phyloP scores from a whole-genome alignment of 2,329 filamentous ascomycete species.

The Lasiodiplodia citricola region DNA sequence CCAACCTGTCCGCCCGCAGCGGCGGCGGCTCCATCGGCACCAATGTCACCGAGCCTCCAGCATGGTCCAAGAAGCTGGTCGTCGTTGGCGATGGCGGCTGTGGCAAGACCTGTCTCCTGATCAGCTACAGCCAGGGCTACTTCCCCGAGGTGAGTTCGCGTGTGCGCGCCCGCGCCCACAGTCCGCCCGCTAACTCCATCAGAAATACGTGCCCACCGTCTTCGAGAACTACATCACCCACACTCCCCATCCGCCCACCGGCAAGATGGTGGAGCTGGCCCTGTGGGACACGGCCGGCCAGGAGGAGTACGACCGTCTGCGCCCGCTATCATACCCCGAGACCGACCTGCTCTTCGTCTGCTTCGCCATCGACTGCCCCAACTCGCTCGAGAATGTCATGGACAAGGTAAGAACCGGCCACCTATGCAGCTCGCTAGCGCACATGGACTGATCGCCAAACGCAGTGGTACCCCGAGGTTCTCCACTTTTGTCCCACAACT shows the following conservation, averaged over 20 bases:
- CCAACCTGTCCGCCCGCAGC: constrained; percentile 66
- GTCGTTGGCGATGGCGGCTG: constrained; percentile 98
- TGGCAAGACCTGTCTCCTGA: constrained; percentile 97
- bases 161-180: neutral
- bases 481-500: constrained; percentile 98
- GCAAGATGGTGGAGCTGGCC: constrained; percentile 94
- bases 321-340: constrained; percentile 95
- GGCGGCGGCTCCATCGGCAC: constrained; percentile 66
- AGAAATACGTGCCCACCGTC: constrained; percentile 99
- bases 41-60: constrained; percentile 84
- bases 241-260: constrained; percentile 82
- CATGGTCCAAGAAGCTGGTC: constrained; percentile 99
- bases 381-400: constrained; percentile 96
- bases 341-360: constrained; percentile 98
- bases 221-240: constrained; percentile 99
- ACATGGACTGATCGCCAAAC: constrained; percentile 27
- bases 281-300: constrained; percentile 99
- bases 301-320: constrained; percentile 96
- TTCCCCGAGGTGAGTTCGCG: constrained; percentile 83
- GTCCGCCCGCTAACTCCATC: constrained; percentile 23
- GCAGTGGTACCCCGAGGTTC: constrained; percentile 98
- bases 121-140: constrained; percentile 98
- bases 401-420: constrained; percentile 77
- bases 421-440: neutral
- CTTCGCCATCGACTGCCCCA: constrained; percentile 98